A percentile compares a stretch with the other conserved stretches of the same genome.
Evolutionary conservation across 169 alveolate species (phyloP).

Genomic region (Plasmodium yoelii): DNA sequence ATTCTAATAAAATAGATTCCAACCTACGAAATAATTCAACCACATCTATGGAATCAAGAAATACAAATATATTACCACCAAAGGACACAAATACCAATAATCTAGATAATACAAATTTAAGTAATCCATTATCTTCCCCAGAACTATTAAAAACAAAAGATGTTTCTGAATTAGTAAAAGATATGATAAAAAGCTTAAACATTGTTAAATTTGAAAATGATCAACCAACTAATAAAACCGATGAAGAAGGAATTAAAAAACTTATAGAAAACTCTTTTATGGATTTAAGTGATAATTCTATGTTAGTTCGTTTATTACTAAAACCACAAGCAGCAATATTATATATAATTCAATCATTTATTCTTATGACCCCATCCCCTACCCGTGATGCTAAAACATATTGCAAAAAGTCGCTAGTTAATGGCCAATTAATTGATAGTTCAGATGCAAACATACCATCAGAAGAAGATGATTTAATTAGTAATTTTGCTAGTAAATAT

Average conservation of each 20-base stretch:
- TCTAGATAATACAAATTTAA: not conserved
- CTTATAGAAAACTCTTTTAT: conserved; percentile 44
- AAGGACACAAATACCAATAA: not conserved
- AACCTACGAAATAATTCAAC: not conserved
- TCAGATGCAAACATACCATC: conserved; percentile 6
- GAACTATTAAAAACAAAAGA: conserved; percentile 23
- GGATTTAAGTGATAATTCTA: conserved; percentile 49
- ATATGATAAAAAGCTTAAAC: conserved; percentile 19
- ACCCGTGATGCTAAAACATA: conserved; percentile 45
- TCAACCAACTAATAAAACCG: conserved; percentile 67
- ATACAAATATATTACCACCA: conserved; percentile 1
- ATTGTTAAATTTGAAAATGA: conserved; percentile 60
- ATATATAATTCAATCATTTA: conserved; percentile 50
- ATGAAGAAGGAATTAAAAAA: conserved; percentile 62
- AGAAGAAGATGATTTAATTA: conserved; percentile 59
- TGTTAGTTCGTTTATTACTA: conserved; percentile 56
- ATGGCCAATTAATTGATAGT: conserved; percentile 37
- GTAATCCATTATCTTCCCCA: conserved; percentile 32
- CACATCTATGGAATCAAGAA: not conserved
- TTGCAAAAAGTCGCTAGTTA: conserved; percentile 50
- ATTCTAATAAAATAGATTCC: not conserved
- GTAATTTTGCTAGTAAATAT: conserved; percentile 40
- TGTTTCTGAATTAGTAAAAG: conserved; percentile 34
- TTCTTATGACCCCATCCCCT: conserved; percentile 69
- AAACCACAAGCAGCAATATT: conserved; percentile 67